phyloP scores from a whole-genome alignment of 345 rosid species.

The Kandelia obovata region DNA sequence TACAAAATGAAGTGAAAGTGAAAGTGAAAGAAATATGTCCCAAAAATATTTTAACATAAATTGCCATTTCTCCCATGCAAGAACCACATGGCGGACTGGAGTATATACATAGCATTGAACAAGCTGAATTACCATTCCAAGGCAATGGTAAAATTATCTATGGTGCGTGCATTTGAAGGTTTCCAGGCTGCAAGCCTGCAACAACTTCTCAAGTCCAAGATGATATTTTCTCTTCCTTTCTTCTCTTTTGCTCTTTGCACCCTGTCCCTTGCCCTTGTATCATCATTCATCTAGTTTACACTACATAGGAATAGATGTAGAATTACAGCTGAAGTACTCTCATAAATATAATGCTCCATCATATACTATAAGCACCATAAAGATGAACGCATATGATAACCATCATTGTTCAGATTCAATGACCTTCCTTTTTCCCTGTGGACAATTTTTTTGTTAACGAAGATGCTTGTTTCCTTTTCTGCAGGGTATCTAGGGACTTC shows the following conservation, averaged over 20 bases:
- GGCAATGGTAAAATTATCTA: conserved; percentile 8
- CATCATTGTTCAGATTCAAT: conserved; percentile 31
- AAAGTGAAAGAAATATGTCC: conserved; percentile 27
- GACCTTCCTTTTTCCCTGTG: neutral
- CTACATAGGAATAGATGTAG: conserved; percentile 9
- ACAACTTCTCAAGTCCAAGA: conserved; percentile 27
- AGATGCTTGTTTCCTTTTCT: neutral
- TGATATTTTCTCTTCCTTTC: conserved; percentile 25
- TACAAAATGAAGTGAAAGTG: conserved; percentile 29
- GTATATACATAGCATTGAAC: conserved; percentile 29
- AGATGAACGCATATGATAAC: conserved; percentile 30
- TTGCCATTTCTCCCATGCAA: conserved; percentile 31
- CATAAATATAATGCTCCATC: conserved; percentile 29
- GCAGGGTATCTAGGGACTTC: neutral
- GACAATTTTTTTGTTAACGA: neutral
- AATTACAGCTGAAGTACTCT: conserved; percentile 21
- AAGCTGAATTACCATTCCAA: conserved; percentile 12
- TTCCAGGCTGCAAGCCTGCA: conserved; percentile 24
- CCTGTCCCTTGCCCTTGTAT: neutral
- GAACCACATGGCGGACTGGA: conserved; percentile 22
- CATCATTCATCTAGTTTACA: conserved; percentile 6
- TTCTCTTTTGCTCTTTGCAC: neutral
- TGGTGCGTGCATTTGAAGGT: conserved; percentile 35
- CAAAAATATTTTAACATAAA: conserved; percentile 24
- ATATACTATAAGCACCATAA: conserved; percentile 28